Conservation (phyloP, 2,329 filamentous ascomycete genomes). For the Fusarium torulosum region DNA sequence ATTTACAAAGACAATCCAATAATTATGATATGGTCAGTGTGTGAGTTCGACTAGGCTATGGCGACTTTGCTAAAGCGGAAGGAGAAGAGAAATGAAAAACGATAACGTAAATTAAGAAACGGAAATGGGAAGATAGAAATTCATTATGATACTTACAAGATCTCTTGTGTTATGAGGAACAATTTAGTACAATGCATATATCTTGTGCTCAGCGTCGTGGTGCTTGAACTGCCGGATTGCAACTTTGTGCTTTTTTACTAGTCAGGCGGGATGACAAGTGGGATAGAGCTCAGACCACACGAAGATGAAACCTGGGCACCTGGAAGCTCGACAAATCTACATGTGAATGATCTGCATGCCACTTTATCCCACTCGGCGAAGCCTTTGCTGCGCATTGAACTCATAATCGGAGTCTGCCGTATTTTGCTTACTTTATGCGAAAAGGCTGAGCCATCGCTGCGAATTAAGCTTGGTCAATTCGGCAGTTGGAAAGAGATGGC, state of each 20-base stretch:
- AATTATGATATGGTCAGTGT: too few relatives aligned
- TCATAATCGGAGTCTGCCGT: background rate
- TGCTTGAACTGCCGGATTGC: too few relatives aligned
- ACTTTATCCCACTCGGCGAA: background rate
- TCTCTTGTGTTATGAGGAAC: too few relatives aligned
- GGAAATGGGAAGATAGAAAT: too few relatives aligned
- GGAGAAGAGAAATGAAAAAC: too few relatives aligned
- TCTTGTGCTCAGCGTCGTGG: too few relatives aligned
- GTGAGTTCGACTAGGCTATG: too few relatives aligned
- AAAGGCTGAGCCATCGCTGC: background rate
- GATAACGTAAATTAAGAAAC: too few relatives aligned
- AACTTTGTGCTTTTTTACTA: background rate
- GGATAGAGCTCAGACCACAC: background rate
- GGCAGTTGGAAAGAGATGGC: background rate
- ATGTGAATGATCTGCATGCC: background rate
- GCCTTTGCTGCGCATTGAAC: background rate
- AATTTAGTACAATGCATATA: too few relatives aligned
- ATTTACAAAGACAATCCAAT: too few relatives aligned
- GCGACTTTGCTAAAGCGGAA: too few relatives aligned
- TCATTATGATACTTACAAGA: too few relatives aligned
- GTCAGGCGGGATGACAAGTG: background rate
- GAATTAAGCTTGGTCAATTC: background rate
- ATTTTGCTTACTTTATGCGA: background rate
- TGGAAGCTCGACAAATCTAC: background rate
- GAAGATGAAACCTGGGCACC: background rate